Evolutionary conservation across 2,329 filamentous ascomycete genomes (phyloP).

Genomic region (Sporothrix pseudoabietina): DNA sequence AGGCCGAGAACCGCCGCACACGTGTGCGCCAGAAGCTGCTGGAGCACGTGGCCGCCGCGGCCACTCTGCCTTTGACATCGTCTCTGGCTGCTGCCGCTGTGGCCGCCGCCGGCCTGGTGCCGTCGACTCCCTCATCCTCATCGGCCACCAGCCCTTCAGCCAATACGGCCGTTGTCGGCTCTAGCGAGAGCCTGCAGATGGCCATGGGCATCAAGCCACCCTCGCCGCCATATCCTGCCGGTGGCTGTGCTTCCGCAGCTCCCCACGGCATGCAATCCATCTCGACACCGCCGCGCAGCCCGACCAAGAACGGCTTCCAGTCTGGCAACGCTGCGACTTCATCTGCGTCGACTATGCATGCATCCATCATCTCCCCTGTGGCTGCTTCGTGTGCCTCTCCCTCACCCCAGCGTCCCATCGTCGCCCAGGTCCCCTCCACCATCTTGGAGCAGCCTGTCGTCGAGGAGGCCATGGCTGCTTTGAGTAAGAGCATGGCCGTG

Average conservation of each 20-base stretch:
- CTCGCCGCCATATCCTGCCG: slow-evolving; percentile 32
- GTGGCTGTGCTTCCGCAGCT: slow-evolving; percentile 36
- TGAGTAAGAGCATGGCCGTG: slow-evolving; percentile 30
- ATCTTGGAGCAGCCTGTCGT: slow-evolving; percentile 56
- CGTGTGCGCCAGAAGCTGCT: slow-evolving; percentile 77
- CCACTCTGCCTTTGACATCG: slow-evolving; percentile 49
- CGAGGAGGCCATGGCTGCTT: slow-evolving; percentile 47
- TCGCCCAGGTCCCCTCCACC: slow-evolving; percentile 58
- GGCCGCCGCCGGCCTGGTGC: slow-evolving; percentile 17
- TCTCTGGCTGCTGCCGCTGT: slow-evolving; percentile 24
- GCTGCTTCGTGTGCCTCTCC: slow-evolving; percentile 41
- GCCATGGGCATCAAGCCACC: slow-evolving; percentile 46
- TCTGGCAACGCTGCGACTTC: neutral
- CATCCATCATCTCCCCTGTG: slow-evolving; percentile 29
- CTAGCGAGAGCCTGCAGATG: slow-evolving; percentile 48
- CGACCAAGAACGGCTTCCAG: slow-evolving; percentile 49
- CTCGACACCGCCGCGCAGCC: slow-evolving; percentile 62
- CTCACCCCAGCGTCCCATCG: slow-evolving; percentile 53
- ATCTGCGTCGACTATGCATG: neutral
- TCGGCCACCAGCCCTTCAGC: slow-evolving; percentile 14
- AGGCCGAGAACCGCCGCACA: slow-evolving; percentile 74
- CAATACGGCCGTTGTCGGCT: slow-evolving; percentile 38
- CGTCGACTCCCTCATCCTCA: slow-evolving; percentile 40
- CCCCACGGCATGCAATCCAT: slow-evolving; percentile 43
- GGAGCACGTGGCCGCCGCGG: slow-evolving; percentile 76